These are phyloP conservation scores for Eucalyptus marginata DNA, from an alignment of 345 rosid species.

Conservation along the genomic window DNA sequence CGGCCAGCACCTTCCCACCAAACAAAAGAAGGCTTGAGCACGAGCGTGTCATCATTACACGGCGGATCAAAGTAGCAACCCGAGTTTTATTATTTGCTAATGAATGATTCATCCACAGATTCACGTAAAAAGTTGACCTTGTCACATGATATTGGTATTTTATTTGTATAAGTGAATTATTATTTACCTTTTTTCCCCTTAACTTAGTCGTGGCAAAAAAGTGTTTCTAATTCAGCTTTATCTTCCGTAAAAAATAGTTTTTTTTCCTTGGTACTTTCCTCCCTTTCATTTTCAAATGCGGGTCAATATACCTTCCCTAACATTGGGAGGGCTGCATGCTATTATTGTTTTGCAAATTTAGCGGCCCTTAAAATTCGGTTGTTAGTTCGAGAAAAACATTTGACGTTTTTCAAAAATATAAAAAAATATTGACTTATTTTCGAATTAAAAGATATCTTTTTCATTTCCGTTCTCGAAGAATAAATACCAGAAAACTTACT, in stretches of 20 bases:
- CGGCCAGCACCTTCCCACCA: not conserved
- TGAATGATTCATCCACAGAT: not conserved
- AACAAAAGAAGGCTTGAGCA: not conserved
- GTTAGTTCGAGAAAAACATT: not conserved
- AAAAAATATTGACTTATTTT: not conserved
- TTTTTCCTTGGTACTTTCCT: not conserved
- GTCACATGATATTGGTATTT: not conserved
- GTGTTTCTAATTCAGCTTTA: not conserved
- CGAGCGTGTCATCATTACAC: not conserved
- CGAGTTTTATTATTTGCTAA: not conserved
- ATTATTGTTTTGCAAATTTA: not conserved
- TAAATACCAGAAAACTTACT: not conserved
- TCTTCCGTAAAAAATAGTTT: not conserved
- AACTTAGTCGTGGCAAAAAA: not conserved
- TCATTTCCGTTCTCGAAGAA: not conserved
- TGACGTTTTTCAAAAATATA: not conserved
- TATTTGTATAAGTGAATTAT: not conserved
- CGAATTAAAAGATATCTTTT: not conserved
- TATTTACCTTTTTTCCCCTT: not conserved
- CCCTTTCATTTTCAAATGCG: not conserved
- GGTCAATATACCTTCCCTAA: not conserved
- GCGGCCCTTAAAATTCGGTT: not conserved
- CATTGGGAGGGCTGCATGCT: not conserved
- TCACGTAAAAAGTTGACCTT: not conserved
- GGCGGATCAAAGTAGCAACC: not conserved